Conservation (phyloP, 257 asterid genomes). For the Solanum okadae region DNA sequence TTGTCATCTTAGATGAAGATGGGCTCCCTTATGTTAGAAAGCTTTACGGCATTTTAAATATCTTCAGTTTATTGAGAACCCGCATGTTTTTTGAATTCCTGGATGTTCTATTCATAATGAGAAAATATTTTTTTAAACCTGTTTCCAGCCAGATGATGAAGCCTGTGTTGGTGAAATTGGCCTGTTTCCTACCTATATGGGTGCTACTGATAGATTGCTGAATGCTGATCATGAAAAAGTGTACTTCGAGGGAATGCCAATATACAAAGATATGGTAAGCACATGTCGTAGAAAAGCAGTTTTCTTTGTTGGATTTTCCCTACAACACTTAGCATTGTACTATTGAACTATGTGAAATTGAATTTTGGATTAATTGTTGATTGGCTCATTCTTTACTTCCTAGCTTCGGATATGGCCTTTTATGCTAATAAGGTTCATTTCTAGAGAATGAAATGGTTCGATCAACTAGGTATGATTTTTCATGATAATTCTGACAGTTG, state of each 20-base stretch:
- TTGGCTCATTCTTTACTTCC: no score
- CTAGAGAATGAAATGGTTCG: not conserved
- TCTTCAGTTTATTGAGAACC: not conserved
- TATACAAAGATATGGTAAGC: constrained; percentile 63
- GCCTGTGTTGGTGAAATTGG: constrained; percentile 89
- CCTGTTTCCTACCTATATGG: constrained; percentile 61
- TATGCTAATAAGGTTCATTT: not conserved
- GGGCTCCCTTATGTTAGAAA: constrained; percentile 65
- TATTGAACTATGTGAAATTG: not conserved
- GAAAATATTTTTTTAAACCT: not conserved
- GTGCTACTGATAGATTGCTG: constrained; percentile 68
- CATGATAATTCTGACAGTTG: no score
- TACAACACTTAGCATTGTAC: not conserved
- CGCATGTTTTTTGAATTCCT: not conserved
- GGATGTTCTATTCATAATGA: not conserved
- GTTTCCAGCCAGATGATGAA: constrained; percentile 58
- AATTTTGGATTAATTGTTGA: not conserved
- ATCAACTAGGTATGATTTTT: not conserved
- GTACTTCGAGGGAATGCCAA: constrained; percentile 89
- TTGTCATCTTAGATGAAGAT: constrained; percentile 65
- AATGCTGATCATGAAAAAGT: constrained; percentile 85
- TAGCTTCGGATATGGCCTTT: no score
- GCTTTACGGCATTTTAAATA: not conserved
- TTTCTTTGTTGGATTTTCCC: not conserved
- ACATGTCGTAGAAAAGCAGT: not conserved